These are phyloP conservation scores for Termitomyces sp. DNA, from an alignment of 768 basidiomycete genomes.

Conservation along the genomic window DNA sequence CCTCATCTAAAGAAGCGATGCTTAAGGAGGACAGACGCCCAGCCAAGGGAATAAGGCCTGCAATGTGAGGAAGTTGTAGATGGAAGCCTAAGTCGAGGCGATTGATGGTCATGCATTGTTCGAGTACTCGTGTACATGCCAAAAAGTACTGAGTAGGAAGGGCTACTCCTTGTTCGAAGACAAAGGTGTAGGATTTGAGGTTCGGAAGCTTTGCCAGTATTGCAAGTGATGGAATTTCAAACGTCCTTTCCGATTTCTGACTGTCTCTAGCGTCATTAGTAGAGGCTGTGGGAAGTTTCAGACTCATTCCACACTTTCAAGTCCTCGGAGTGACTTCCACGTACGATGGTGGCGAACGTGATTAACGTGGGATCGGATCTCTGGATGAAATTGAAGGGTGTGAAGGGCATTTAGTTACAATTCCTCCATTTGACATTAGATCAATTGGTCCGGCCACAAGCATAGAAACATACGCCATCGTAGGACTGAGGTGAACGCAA, in stretches of 20 bases:
- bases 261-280: conserved; percentile 2
- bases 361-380: neutral
- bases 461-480: neutral
- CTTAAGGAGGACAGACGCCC: neutral
- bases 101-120: neutral
- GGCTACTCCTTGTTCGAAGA: neutral
- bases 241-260: neutral
- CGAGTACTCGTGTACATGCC: neutral
- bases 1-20: neutral
- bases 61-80: neutral
- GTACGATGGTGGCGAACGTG: conserved; percentile 3
- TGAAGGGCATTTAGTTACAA: conserved; percentile 1
- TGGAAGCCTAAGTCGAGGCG: conserved; percentile 1
- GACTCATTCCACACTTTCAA: neutral
- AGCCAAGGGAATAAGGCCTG: neutral
- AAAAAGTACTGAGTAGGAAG: neutral
- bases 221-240: neutral
- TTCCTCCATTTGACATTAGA: neutral
- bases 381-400: neutral
- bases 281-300: neutral
- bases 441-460: neutral
- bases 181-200: conserved; percentile 1
- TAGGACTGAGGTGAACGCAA: conserved; percentile 3
- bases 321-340: neutral
- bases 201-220: neutral